Percentiles rank a stretch among this genome's conserved stretches.
Evolutionary conservation across 768 basidiomycete genomes (phyloP).

Genomic region (Calocybe gangraenosa): DNA sequence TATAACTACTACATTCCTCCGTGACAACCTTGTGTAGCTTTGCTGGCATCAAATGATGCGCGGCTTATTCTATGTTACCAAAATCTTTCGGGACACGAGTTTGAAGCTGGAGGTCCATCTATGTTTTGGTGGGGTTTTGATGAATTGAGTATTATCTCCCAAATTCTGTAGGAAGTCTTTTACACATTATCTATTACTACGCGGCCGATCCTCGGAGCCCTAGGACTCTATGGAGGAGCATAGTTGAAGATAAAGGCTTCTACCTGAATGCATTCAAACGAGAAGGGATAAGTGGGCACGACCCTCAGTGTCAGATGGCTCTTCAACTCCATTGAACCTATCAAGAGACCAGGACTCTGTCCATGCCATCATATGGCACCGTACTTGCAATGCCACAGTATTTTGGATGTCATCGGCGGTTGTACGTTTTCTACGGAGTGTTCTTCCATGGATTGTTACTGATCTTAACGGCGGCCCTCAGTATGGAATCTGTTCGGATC

Average conservation of each 20-base stretch:
- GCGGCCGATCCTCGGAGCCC: not conserved
- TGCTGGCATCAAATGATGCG: conserved; percentile 3
- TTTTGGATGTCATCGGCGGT: conserved; percentile 1
- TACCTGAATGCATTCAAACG: too few relatives aligned
- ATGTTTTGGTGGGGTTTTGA: not conserved
- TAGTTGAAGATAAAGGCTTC: not conserved
- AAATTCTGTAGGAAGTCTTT: not conserved
- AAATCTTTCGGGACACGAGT: not conserved
- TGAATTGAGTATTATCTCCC: not conserved
- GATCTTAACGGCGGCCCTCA: too few relatives aligned
- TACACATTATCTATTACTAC: not conserved
- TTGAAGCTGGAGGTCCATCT: not conserved
- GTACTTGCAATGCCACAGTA: not conserved
- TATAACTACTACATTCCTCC: too few relatives aligned
- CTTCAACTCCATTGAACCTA: not conserved
- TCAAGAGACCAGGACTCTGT: not conserved
- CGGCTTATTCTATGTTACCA: too few relatives aligned
- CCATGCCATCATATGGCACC: not conserved
- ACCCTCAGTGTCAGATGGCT: not conserved
- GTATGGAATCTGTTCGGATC: not conserved
- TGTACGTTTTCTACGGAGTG: too few relatives aligned
- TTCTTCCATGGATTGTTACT: too few relatives aligned
- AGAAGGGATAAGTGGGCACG: not conserved
- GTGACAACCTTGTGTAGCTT: not conserved
- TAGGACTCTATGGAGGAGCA: not conserved